Evolutionary conservation across 2,329 filamentous ascomycete genomes (phyloP).

Genomic region (Dactylella cylindrospora): DNA sequence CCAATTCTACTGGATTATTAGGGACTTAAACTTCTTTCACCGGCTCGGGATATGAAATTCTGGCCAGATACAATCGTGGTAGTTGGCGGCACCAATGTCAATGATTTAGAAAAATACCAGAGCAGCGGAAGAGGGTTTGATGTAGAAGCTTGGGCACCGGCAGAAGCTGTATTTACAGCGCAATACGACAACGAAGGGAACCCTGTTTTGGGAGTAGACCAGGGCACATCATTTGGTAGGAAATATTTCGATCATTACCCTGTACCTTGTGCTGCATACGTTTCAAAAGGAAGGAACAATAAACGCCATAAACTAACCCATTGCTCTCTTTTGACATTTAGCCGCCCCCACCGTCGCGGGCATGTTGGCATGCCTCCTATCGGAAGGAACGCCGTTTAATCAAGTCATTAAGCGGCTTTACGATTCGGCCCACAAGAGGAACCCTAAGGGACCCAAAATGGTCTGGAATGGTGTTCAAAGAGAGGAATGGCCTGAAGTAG

Average conservation of each 20-base stretch:
- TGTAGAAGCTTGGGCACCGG: conserved; percentile 5
- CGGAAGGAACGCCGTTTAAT: not conserved
- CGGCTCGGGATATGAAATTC: not conserved
- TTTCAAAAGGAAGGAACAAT: too few species aligned
- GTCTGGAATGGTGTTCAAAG: conserved; percentile 1
- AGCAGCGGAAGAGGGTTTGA: not conserved
- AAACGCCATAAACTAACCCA: too few species aligned
- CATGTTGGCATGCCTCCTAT: not conserved
- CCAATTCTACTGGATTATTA: not conserved
- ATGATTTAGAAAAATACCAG: conserved; percentile 7
- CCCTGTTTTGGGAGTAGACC: not conserved
- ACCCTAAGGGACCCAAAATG: not conserved
- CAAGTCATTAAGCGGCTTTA: not conserved
- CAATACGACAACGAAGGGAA: not conserved
- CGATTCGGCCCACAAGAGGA: not conserved
- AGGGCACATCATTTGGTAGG: conserved; percentile 10
- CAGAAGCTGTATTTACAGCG: not conserved
- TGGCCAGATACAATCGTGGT: not conserved
- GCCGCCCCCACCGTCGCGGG: conserved; percentile 2
- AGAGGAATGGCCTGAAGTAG: not conserved
- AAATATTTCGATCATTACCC: not conserved
- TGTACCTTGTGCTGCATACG: too few species aligned
- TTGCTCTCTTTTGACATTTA: too few species aligned
- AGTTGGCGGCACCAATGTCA: not conserved
- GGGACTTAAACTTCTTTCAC: not conserved